Percentiles rank a stretch among this genome's conserved stretches.
phyloP scores from a whole-genome alignment of 257 asterid genomes.

The Anisodus acutangulus region DNA sequence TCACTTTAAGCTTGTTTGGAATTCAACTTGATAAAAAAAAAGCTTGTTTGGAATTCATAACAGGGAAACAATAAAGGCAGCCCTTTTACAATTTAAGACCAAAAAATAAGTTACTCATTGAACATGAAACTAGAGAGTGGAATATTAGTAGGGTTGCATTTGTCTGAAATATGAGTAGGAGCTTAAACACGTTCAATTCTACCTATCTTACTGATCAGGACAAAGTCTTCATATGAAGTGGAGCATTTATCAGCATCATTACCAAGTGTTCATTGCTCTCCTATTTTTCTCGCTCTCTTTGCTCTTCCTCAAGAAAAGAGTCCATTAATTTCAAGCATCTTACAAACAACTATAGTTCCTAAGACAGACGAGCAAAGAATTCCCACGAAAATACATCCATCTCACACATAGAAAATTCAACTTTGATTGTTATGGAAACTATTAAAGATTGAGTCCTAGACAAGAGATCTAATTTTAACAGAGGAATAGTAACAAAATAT shows the following conservation, averaged over 20 bases:
- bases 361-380: not conserved
- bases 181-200: not conserved
- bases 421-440: not conserved
- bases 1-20: not conserved
- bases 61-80: not conserved
- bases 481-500: not conserved
- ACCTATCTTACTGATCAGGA: not conserved
- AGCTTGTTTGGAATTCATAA: not conserved
- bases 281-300: not conserved
- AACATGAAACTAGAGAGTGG: not conserved
- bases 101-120: not conserved
- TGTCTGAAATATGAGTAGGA: not conserved
- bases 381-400: not conserved
- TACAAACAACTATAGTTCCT: not conserved
- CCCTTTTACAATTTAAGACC: not conserved
- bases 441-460: not conserved
- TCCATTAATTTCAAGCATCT: not conserved
- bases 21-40: not conserved
- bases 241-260: not conserved
- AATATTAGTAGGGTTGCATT: not conserved
- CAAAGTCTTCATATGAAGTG: not conserved
- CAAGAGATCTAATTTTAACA: not conserved
- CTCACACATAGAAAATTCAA: not conserved
- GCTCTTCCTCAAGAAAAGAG: not conserved
- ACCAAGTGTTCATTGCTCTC: not conserved